Evolutionary conservation across 768 basidiomycete genomes (phyloP).

Genomic region (Suillus cothurnatus): DNA sequence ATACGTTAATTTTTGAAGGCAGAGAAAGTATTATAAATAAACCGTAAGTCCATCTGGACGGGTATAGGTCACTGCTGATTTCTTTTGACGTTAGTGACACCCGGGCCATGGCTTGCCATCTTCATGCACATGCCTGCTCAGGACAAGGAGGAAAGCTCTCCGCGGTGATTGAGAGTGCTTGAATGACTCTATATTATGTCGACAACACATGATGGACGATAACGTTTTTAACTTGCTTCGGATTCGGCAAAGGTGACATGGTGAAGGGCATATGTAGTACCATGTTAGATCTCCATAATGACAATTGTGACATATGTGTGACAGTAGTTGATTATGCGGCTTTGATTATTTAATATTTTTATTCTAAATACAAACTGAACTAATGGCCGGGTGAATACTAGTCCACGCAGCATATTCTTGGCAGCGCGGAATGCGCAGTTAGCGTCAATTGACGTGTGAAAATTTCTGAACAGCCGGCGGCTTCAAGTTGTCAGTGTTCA

Average conservation of each 20-base stretch:
- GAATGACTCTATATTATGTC: background rate
- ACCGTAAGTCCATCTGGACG: constrained; percentile 40
- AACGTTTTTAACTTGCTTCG: background rate
- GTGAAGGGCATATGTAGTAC: no score
- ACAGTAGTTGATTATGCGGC: no score
- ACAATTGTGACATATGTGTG: no score
- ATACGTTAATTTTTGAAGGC: constrained; percentile 57
- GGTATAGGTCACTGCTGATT: constrained; percentile 2
- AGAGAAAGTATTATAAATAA: constrained; percentile 55
- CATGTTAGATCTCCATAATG: background rate
- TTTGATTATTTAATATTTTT: no score
- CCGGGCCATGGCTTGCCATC: background rate
- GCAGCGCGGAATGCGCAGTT: background rate
- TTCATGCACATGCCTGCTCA: background rate
- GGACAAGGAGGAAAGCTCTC: constrained; percentile 4
- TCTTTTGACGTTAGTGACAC: background rate
- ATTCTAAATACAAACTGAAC: constrained; percentile 1
- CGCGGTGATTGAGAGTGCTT: constrained; percentile 4
- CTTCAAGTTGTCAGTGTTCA: no score
- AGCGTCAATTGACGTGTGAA: background rate
- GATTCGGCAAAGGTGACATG: background rate
- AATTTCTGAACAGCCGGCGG: no score
- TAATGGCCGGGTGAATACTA: background rate
- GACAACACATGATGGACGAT: background rate
- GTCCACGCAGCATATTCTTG: no score